Percentiles rank a stretch among this genome's conserved stretches.
Conservation (phyloP, 2,329 filamentous ascomycete species). For the Aspergillus fijiensis region DNA sequence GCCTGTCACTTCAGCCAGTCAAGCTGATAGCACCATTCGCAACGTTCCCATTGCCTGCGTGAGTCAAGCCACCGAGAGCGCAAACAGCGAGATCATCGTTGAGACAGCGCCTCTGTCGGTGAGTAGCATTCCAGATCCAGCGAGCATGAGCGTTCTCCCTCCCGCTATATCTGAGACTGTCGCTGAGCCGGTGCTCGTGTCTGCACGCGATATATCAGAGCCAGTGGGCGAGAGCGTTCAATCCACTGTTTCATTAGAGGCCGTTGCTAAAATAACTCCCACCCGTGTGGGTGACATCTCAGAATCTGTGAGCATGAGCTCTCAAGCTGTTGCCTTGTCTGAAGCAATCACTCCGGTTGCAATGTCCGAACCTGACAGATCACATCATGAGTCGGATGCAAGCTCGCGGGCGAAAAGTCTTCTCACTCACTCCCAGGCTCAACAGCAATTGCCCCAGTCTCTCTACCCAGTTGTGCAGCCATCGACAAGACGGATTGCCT, state of each 20-base stretch:
- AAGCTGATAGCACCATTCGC: constrained; percentile 3
- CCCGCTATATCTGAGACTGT: not conserved
- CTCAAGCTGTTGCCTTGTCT: not conserved
- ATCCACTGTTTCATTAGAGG: not conserved
- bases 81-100: not conserved
- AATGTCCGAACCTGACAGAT: not conserved
- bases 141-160: not conserved
- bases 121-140: not conserved
- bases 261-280: not conserved
- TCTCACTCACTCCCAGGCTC: not conserved
- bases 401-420: not conserved
- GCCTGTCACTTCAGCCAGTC: constrained; percentile 6
- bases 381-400: not conserved
- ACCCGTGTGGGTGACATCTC: not conserved
- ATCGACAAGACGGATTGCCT: not conserved
- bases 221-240: not conserved
- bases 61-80: not conserved
- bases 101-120: not conserved
- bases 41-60: not conserved
- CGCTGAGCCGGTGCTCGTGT: not conserved
- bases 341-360: not conserved
- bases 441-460: not conserved
- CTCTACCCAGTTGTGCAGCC: not conserved
- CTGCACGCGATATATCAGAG: not conserved
- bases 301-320: not conserved